A percentile compares a stretch with the other conserved stretches of the same genome.
Evolutionary conservation across 176 grass and related monocot genomes (phyloP).

Genomic region (Oryza officinalis): DNA sequence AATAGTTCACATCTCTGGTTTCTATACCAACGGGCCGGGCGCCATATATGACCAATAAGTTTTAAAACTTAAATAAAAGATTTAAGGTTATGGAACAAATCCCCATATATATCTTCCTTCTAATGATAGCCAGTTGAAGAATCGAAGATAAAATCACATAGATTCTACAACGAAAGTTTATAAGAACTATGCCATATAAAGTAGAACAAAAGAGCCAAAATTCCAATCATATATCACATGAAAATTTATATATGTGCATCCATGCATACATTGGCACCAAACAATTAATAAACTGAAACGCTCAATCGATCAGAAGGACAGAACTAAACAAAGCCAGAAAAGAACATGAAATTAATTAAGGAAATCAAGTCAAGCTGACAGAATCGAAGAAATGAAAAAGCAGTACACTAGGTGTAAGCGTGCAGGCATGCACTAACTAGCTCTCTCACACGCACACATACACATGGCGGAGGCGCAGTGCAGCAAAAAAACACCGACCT

Average conservation of each 20-base stretch:
- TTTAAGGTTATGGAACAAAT: too few species aligned
- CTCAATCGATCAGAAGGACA: not conserved
- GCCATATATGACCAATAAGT: too few species aligned
- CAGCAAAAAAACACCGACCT: slow-evolving; percentile 59
- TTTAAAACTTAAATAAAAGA: too few species aligned
- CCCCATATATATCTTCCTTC: too few species aligned
- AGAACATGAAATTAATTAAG: slow-evolving; percentile 1
- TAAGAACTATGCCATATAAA: too few species aligned
- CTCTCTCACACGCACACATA: slow-evolving; percentile 32
- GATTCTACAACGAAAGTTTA: too few species aligned
- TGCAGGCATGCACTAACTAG: not conserved
- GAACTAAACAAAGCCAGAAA: not conserved
- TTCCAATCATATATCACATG: not conserved
- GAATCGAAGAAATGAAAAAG: not conserved
- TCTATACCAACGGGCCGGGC: too few species aligned
- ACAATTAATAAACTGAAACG: not conserved
- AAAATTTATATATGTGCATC: too few species aligned
- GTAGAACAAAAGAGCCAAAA: not conserved
- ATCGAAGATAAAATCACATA: too few species aligned
- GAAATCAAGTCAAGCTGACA: slow-evolving; percentile 20
- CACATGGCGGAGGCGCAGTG: slow-evolving; percentile 46
- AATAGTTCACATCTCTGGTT: too few species aligned
- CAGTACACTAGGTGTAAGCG: not conserved
- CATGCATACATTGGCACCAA: not conserved
- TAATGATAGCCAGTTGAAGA: too few species aligned